Percentiles rank a stretch among this genome's conserved stretches.
Conservation (phyloP, 1,284 basidiomycete species). For the Ustilago crameri region DNA sequence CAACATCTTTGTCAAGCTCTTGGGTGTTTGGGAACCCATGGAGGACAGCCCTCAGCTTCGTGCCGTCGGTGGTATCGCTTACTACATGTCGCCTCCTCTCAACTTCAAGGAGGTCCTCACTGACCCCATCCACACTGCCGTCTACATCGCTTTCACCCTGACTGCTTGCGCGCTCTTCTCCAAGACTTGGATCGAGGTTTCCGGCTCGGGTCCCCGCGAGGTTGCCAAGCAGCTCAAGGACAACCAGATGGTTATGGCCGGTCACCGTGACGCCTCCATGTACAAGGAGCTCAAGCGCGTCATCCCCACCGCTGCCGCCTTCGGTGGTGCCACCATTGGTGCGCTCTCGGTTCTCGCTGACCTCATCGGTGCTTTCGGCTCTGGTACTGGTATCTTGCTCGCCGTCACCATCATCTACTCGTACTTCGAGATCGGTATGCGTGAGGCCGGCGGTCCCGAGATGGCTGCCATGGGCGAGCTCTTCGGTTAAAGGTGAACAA, state of each 20-base stretch:
- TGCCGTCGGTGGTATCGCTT: conserved; percentile 90
- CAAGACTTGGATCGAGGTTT: conserved; percentile 99
- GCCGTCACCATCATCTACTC: conserved; percentile 94
- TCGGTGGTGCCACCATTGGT: conserved; percentile 94
- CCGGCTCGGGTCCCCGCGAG: conserved; percentile 91
- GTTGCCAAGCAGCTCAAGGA: conserved; percentile 99
- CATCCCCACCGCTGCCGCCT: conserved; percentile 95
- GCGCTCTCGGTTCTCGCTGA: conserved; percentile 94
- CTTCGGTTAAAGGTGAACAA: conserved; percentile 32
- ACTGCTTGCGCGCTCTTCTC: conserved; percentile 96
- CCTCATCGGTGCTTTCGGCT: conserved; percentile 93
- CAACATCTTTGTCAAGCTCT: conserved; percentile 87
- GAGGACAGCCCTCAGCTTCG: conserved; percentile 92
- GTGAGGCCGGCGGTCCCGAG: conserved; percentile 71
- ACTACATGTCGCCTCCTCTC: conserved; percentile 97
- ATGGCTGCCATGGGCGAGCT: conserved; percentile 70
- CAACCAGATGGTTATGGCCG: conserved; percentile 98
- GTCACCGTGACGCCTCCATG: conserved; percentile 95
- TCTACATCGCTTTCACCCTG: conserved; percentile 93
- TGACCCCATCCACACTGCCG: conserved; percentile 91
- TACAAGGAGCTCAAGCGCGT: conserved; percentile 99
- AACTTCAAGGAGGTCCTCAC: conserved; percentile 85
- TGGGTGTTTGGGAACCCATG: conserved; percentile 96
- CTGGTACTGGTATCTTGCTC: conserved; percentile 96
- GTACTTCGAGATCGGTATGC: conserved; percentile 72